Conservation (phyloP, 2,329 filamentous ascomycete species). For the Dothideomycetes sp. region DNA sequence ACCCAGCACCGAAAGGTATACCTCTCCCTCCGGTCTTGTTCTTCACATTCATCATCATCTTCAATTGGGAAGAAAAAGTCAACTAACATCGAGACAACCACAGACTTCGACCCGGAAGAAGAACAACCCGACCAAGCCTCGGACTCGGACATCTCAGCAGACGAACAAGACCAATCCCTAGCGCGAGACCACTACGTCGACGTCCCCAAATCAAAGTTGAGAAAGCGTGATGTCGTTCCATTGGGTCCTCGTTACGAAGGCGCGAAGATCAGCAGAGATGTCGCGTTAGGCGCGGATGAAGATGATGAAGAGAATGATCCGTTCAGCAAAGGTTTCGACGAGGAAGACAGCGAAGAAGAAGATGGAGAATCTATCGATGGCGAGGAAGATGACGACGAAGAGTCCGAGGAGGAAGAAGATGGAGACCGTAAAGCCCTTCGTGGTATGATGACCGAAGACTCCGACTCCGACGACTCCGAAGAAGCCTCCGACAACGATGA, state of each 20-base stretch:
- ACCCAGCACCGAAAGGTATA: slow-evolving; percentile 23
- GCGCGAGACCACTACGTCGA: slow-evolving; percentile 81
- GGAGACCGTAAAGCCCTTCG: background rate
- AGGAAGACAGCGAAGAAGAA: slow-evolving; percentile 35
- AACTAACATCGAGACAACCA: slow-evolving; percentile 1
- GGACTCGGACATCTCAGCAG: slow-evolving; percentile 43
- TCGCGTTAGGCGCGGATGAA: slow-evolving; percentile 45
- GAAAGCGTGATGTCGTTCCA: slow-evolving; percentile 57
- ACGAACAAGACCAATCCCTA: slow-evolving; percentile 35
- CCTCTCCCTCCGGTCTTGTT: too few species aligned
- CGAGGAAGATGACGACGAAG: slow-evolving; percentile 36
- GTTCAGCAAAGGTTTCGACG: slow-evolving; percentile 35
- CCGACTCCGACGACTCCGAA: slow-evolving; percentile 21
- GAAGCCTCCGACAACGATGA: slow-evolving; percentile 38
- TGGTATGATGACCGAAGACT: slow-evolving; percentile 19
- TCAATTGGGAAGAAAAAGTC: background rate
- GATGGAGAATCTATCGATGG: slow-evolving; percentile 13
- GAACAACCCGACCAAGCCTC: slow-evolving; percentile 48
- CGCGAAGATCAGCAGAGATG: slow-evolving; percentile 61
- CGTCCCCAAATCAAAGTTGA: slow-evolving; percentile 76
- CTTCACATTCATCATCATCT: background rate
- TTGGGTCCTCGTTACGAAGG: slow-evolving; percentile 77
- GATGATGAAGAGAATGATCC: slow-evolving; percentile 45
- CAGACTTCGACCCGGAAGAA: slow-evolving; percentile 76
- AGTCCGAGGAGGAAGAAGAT: slow-evolving; percentile 16